Evolutionary conservation across 768 basidiomycete species (phyloP).

Genomic region (Lactarius quietus): DNA sequence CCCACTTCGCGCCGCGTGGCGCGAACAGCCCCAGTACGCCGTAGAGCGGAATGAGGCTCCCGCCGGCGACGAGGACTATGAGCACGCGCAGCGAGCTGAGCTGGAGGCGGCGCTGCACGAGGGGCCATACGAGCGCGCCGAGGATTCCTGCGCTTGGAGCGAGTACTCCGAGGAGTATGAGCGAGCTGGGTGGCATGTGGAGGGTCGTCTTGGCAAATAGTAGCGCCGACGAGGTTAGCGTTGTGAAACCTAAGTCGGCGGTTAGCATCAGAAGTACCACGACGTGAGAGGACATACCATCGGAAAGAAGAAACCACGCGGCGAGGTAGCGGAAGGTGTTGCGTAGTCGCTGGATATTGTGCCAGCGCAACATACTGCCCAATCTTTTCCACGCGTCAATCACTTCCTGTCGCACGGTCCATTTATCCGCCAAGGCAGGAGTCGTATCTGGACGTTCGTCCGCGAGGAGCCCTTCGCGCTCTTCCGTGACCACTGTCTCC

Average conservation of each 20-base stretch:
- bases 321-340: slow-evolving; percentile 89
- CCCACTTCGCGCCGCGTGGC: no score
- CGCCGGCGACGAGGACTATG: no score
- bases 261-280: background rate
- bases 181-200: slow-evolving; percentile 70
- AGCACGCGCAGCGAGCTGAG: no score
- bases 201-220: slow-evolving; percentile 90
- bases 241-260: slow-evolving; percentile 75
- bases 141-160: no score
- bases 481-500: slow-evolving; percentile 14
- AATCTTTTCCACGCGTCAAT: slow-evolving; percentile 71
- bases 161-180: no score
- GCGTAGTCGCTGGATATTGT: no score
- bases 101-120: no score
- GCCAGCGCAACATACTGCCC: slow-evolving; percentile 68
- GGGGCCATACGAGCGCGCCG: no score
- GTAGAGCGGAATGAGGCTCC: no score
- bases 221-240: slow-evolving; percentile 87
- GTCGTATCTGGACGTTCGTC: background rate
- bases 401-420: slow-evolving; percentile 53
- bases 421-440: slow-evolving; percentile 30
- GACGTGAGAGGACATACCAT: slow-evolving; percentile 63
- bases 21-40: no score
- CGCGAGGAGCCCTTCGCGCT: slow-evolving; percentile 23
- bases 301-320: slow-evolving; percentile 93